Base-by-base conservation (phyloP, 139 green algal species). In the Coelastrella sp. region DNA sequence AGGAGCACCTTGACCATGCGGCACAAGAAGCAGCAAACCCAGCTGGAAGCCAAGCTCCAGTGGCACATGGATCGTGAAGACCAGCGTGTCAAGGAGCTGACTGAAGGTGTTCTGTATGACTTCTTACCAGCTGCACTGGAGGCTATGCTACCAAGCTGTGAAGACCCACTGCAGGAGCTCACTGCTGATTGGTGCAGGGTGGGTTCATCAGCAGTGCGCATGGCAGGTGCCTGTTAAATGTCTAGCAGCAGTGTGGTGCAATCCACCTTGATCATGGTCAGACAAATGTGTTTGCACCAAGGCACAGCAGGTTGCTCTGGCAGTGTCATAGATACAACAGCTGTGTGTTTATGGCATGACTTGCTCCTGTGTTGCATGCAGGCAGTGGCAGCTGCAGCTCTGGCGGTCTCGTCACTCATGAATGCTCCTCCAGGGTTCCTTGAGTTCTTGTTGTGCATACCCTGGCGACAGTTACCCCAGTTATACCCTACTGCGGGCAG, bases 361-460 rank as follows among this genome's bases (percentile, higher is more conserved):
- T 34, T 38, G 68, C 53, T 38, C 0, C 32, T 32, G 35, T 53
- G 37, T 77, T 53, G 67, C 84, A n/a, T n/a, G n/a, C 76, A 92
- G 89, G 89, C 89, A 34, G 91, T 93, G 5, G 91, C 90, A n/a
- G 84, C 81, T 34, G 90, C 91, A 25, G 90, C 91, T 2, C 74
- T 94, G 64, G 74, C 86, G 3, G 87, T 91, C 2, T 92, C 91
- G 0, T 84, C 87, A 0, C 87, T 96, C 2, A 85, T 96, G 68
- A 94, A 94, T 40, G 89, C 90, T 0, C 93, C 93, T 0, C 90
- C 91, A 0, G 90, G 91, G 0, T 96, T 96, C 50, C 83, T 96
- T 66, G 93, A 96, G 78, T 96, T 96, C 82, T 75, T 96, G 79
- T 85, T 96, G 3, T 94, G 93, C 59, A 88, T 95, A n/a, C 93